Conservation (phyloP, 139 green algal species). For the Klebsormidium nitens region DNA sequence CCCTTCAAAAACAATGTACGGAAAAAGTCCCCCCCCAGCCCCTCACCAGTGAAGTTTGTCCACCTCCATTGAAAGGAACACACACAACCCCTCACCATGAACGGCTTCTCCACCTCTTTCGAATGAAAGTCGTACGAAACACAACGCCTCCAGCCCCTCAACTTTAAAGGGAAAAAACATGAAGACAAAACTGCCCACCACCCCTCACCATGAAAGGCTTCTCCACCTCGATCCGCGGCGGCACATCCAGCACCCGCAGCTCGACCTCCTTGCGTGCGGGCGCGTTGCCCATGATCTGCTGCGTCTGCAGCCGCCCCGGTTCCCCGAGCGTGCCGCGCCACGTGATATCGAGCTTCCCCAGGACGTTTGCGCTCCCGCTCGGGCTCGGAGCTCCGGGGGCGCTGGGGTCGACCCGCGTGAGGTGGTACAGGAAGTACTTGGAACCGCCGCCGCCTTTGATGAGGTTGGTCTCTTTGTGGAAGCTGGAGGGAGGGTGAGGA, state of each 20-base stretch:
- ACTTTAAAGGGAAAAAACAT: not conserved
- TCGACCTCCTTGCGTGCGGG: slow-evolving; percentile 28
- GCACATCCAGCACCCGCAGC: slow-evolving; percentile 21
- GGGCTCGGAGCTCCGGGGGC: not conserved
- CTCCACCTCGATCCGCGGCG: slow-evolving; percentile 21
- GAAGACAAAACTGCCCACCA: not conserved
- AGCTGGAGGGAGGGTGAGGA: too few species aligned
- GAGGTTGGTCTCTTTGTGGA: slow-evolving; percentile 17
- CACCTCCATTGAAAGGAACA: not conserved
- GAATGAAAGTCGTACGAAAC: too few species aligned
- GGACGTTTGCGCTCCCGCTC: slow-evolving; percentile 7
- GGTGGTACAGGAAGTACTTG: slow-evolving; percentile 44
- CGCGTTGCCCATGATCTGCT: slow-evolving; percentile 46
- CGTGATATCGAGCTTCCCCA: slow-evolving; percentile 57
- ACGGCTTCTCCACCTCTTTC: too few species aligned
- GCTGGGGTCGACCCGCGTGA: not conserved
- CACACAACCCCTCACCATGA: not conserved
- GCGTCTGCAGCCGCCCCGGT: slow-evolving; percentile 54
- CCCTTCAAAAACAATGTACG: too few species aligned
- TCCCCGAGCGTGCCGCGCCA: slow-evolving; percentile 54
- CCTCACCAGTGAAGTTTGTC: not conserved
- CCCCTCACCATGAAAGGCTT: slow-evolving; percentile 25
- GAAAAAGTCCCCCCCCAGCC: too few species aligned
- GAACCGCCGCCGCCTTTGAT: slow-evolving; percentile 19
- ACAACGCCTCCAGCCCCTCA: too few species aligned